Evolutionary conservation across 2,329 filamentous ascomycete genomes (phyloP).

Genomic region (Acephala macrosclerotiorum): DNA sequence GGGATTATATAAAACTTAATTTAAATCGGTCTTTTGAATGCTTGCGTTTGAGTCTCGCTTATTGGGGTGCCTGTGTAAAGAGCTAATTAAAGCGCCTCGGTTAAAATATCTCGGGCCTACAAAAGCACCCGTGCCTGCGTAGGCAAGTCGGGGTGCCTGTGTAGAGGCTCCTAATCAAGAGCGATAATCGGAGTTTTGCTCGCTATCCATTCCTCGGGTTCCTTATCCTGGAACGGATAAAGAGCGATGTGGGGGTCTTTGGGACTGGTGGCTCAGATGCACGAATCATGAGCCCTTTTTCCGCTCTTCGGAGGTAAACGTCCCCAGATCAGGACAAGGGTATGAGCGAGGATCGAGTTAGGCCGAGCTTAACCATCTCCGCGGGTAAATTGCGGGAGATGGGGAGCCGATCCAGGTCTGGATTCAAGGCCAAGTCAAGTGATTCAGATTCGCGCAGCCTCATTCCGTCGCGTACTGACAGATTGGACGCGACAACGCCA

Average conservation of each 20-base stretch:
- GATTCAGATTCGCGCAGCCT: not conserved
- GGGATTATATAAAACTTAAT: too few relatives aligned
- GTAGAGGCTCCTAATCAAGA: not conserved
- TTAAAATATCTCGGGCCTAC: too few relatives aligned
- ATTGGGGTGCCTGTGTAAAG: too few relatives aligned
- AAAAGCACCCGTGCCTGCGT: too few relatives aligned
- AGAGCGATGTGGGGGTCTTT: not conserved
- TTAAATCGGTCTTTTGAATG: too few relatives aligned
- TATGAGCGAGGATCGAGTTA: too few relatives aligned
- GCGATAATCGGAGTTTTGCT: constrained; percentile 5
- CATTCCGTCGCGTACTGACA: not conserved
- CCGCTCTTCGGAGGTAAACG: not conserved
- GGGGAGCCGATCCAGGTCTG: not conserved
- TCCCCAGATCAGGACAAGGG: constrained; percentile 4
- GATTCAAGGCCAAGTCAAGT: not conserved
- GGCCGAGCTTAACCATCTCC: not conserved
- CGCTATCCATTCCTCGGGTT: not conserved
- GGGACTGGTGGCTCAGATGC: not conserved
- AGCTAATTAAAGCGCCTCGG: too few relatives aligned
- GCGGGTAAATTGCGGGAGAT: not conserved
- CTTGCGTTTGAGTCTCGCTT: too few relatives aligned
- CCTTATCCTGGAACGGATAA: not conserved
- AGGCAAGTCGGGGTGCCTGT: too few relatives aligned
- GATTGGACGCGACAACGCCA: not conserved
- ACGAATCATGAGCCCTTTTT: constrained; percentile 3